Percentiles rank a stretch among this genome's conserved stretches.
Evolutionary conservation across 257 asterid genomes (phyloP).

Genomic region (Ophiorrhiza pumila): DNA sequence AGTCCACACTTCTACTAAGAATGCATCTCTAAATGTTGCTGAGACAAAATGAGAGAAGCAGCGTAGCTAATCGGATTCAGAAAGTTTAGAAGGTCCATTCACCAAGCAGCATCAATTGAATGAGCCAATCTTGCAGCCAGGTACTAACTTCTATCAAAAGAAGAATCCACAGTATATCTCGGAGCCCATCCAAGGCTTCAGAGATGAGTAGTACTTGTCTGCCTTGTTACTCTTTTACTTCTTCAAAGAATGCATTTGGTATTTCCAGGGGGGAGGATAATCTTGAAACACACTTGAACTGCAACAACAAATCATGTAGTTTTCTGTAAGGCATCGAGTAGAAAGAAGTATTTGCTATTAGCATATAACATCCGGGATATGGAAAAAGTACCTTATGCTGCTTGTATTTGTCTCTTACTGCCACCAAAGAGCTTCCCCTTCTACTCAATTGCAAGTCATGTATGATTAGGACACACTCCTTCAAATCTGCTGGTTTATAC

Average conservation of each 20-base stretch:
- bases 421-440: slow-evolving; percentile 51
- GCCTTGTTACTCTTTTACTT: background rate
- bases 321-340: background rate
- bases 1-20: background rate
- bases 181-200: background rate
- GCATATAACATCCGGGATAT: background rate
- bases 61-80: slow-evolving; percentile 7
- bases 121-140: slow-evolving; percentile 2
- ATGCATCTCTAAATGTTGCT: background rate
- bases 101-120: background rate
- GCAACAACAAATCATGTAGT: slow-evolving; percentile 22
- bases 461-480: slow-evolving; percentile 59
- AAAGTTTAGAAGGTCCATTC: background rate
- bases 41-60: background rate
- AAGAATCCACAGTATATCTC: slow-evolving; percentile 9
- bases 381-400: slow-evolving; percentile 69
- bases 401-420: slow-evolving; percentile 72
- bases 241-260: slow-evolving; percentile 48
- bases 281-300: slow-evolving; percentile 71
- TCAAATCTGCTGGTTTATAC: slow-evolving; percentile 59
- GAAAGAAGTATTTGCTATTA: background rate
- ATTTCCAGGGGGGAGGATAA: slow-evolving; percentile 44
- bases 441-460: slow-evolving; percentile 63
- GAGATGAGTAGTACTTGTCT: background rate
- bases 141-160: slow-evolving; percentile 11